These are phyloP conservation scores for Phytophthora pseudosyringae DNA, from an alignment of 352 stramenopile genomes.

Conservation along the genomic window DNA sequence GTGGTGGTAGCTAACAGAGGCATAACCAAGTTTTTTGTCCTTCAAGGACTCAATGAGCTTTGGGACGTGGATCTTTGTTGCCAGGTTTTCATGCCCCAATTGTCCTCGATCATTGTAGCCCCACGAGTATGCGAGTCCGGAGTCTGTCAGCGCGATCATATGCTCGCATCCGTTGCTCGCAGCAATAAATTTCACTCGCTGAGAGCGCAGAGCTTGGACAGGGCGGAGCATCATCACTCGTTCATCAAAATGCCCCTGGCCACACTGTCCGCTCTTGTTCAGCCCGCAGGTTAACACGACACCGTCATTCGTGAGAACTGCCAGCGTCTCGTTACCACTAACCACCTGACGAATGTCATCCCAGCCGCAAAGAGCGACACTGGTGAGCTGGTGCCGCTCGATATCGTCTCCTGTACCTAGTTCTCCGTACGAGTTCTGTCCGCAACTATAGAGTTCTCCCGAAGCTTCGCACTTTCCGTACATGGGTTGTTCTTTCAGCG, in stretches of 20 bases:
- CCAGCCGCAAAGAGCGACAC: constrained; percentile 80
- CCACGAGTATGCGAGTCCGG: constrained; percentile 84
- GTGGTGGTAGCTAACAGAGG: constrained; percentile 88
- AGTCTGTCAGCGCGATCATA: constrained; percentile 86
- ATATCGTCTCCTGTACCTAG: constrained; percentile 87
- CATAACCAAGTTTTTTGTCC: constrained; percentile 82
- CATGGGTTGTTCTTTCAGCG: constrained; percentile 85
- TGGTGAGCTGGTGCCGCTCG: constrained; percentile 80
- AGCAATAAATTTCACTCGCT: constrained; percentile 82
- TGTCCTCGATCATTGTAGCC: constrained; percentile 90
- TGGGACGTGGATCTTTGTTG: constrained; percentile 84
- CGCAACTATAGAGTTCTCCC: constrained; percentile 86
- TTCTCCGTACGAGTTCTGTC: constrained; percentile 91
- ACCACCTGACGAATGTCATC: constrained; percentile 86
- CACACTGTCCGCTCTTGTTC: constrained; percentile 91
- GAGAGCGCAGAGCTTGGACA: constrained; percentile 77
- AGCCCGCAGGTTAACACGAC: constrained; percentile 84
- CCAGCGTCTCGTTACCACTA: constrained; percentile 85
- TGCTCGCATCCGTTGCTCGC: constrained; percentile 91
- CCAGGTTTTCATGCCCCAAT: constrained; percentile 84
- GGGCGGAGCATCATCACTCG: constrained; percentile 85
- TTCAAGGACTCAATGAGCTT: constrained; percentile 88
- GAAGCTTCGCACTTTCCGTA: constrained; percentile 89
- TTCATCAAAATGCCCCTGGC: constrained; percentile 89
- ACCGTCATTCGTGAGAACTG: constrained; percentile 83